Conservation (phyloP, 2,329 filamentous ascomycete genomes). For the Apiospora pterosperma region DNA sequence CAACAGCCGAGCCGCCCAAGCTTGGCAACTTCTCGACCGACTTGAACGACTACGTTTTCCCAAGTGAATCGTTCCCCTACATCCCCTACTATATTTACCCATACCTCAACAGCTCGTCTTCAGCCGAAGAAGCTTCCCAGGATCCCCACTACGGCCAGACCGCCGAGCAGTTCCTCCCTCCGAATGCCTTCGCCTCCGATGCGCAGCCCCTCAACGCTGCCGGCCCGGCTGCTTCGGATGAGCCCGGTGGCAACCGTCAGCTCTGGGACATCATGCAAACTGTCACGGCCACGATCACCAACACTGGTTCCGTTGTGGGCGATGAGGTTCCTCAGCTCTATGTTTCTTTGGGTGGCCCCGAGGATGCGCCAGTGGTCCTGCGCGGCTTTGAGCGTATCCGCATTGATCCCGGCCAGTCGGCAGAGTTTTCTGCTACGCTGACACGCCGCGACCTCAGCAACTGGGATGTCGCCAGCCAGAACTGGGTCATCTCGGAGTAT, state of each 20-base stretch:
- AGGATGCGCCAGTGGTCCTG: slow-evolving; percentile 64
- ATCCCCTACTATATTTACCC: slow-evolving; percentile 64
- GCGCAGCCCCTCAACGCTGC: slow-evolving; percentile 54
- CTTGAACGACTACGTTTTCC: slow-evolving; percentile 66
- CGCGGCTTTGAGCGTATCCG: slow-evolving; percentile 78
- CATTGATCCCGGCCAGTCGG: slow-evolving; percentile 66
- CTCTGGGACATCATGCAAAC: slow-evolving; percentile 70
- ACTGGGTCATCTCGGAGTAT: slow-evolving; percentile 67
- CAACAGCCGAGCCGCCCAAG: slow-evolving; percentile 59
- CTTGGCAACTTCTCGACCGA: slow-evolving; percentile 63
- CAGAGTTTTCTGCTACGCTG: slow-evolving; percentile 64
- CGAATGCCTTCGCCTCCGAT: slow-evolving; percentile 49
- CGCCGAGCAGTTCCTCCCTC: slow-evolving; percentile 57
- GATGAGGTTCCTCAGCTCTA: slow-evolving; percentile 79
- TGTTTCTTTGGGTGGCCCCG: slow-evolving; percentile 73
- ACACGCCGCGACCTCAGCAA: slow-evolving; percentile 81
- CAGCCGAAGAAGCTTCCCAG: slow-evolving; percentile 49
- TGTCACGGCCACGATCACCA: slow-evolving; percentile 65
- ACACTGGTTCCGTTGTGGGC: slow-evolving; percentile 62
- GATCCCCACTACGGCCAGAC: slow-evolving; percentile 60
- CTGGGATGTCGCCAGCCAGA: slow-evolving; percentile 77
- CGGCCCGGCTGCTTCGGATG: slow-evolving; percentile 34
- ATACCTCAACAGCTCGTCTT: slow-evolving; percentile 62
- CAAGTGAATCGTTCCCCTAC: slow-evolving; percentile 47
- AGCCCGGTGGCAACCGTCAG: slow-evolving; percentile 60